Percentiles rank a stretch among this genome's conserved stretches.
Conservation (phyloP, 371 early-diverging fungal genomes). For the Mucor racemosus region DNA sequence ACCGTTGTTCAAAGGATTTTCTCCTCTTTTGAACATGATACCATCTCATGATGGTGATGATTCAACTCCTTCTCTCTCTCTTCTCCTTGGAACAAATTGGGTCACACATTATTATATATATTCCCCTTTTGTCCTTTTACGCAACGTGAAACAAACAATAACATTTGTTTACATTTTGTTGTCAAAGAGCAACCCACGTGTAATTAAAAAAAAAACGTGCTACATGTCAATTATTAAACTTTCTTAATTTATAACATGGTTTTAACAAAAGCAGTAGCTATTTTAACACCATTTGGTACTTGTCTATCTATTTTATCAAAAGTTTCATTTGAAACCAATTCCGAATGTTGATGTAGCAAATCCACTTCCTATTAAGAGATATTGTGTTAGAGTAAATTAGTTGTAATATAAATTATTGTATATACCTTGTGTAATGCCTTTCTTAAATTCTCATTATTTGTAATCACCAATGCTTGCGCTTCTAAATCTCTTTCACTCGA, state of each 20-base stretch:
- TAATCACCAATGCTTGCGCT: conserved; percentile 79
- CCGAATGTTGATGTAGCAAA: conserved; percentile 40
- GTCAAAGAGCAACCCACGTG: too few species aligned
- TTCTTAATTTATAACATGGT: conserved; percentile 50
- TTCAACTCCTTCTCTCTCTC: too few species aligned
- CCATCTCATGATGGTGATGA: too few species aligned
- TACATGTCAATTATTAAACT: not conserved
- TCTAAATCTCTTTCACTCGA: conserved; percentile 92
- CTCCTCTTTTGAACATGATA: too few species aligned
- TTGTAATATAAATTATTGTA: not conserved
- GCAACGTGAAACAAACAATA: too few species aligned
- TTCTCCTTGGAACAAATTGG: too few species aligned
- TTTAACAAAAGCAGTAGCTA: conserved; percentile 51
- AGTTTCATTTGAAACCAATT: conserved; percentile 42
- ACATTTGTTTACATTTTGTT: too few species aligned
- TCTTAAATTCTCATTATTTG: conserved; percentile 62
- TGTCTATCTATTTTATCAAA: conserved; percentile 43
- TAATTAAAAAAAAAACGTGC: too few species aligned
- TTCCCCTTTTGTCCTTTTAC: too few species aligned
- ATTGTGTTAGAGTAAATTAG: not conserved
- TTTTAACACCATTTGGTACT: conserved; percentile 54
- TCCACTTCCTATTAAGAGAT: conserved; percentile 48
- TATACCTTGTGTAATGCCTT: conserved; percentile 64
- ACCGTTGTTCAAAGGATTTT: too few species aligned
- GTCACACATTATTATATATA: too few species aligned